These are phyloP conservation scores for Musa balbisiana DNA, from an alignment of 202 grass and related monocot genomes.

Conservation along the genomic window DNA sequence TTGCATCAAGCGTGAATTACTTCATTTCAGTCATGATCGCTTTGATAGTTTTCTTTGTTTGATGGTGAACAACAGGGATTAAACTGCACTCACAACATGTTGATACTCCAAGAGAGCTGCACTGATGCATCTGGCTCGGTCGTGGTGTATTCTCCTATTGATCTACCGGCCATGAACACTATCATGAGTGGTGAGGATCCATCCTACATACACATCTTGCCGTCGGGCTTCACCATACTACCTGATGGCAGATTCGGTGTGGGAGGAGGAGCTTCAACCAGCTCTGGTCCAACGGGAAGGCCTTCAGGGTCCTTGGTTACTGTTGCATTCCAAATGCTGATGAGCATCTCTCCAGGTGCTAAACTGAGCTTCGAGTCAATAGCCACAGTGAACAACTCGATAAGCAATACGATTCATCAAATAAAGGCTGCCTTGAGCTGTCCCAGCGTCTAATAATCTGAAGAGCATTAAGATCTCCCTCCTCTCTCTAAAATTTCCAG, in stretches of 20 bases:
- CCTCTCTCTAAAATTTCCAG: neutral
- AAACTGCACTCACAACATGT: conserved; percentile 56
- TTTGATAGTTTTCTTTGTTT: neutral
- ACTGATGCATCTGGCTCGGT: conserved; percentile 59
- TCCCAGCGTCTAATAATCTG: conserved; percentile 17
- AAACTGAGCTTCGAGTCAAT: conserved; percentile 63
- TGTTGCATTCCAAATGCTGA: conserved; percentile 70
- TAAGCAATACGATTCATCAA: conserved; percentile 64
- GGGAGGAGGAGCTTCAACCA: conserved; percentile 23
- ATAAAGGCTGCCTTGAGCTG: conserved; percentile 70
- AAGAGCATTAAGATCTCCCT: neutral
- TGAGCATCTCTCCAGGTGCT: conserved; percentile 51
- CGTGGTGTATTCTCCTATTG: conserved; percentile 63
- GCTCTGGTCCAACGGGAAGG: conserved; percentile 19
- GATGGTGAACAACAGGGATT: conserved; percentile 27
- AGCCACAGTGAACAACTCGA: conserved; percentile 47
- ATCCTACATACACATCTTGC: conserved; percentile 51
- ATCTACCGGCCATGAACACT: conserved; percentile 52
- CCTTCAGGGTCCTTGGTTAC: conserved; percentile 44
- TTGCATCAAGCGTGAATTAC: too few relatives aligned
- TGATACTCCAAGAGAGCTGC: conserved; percentile 95
- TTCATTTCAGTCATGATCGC: too few relatives aligned
- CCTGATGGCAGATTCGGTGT: conserved; percentile 24
- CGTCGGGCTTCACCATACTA: conserved; percentile 74
- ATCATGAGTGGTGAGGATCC: conserved; percentile 85